Percentiles rank a stretch among this genome's conserved stretches.
Conservation (phyloP, 768 basidiomycete species). For the Calvatia gigantea region DNA sequence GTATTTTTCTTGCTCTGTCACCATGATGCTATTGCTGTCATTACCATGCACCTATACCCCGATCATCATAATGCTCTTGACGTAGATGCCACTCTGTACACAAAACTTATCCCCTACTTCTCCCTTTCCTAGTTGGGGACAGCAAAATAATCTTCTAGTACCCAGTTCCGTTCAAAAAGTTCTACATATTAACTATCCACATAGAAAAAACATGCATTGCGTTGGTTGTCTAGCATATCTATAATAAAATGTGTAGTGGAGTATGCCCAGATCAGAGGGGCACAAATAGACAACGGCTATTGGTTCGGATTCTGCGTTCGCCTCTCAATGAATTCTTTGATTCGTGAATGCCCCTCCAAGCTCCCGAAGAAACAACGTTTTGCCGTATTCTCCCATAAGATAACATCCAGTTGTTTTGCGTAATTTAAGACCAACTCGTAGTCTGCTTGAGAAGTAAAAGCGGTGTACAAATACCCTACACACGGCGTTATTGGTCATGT, state of each 20-base stretch:
- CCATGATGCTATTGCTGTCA: not conserved
- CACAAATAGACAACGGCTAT: not conserved
- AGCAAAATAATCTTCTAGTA: too few relatives aligned
- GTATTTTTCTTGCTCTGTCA: not conserved
- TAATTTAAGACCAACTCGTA: constrained; percentile 86
- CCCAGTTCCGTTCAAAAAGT: too few relatives aligned
- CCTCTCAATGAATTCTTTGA: constrained; percentile 77
- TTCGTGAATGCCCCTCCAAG: constrained; percentile 72
- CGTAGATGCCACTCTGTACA: not conserved
- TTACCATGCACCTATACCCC: constrained; percentile 3
- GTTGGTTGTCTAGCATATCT: not conserved
- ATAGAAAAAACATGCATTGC: not conserved
- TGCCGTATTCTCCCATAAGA: constrained; percentile 75
- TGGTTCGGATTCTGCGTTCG: constrained; percentile 29
- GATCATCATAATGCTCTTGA: constrained; percentile 1
- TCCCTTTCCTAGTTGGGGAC: not conserved
- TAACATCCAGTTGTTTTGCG: constrained; percentile 76
- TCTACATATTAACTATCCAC: too few relatives aligned
- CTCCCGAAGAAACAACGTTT: constrained; percentile 84
- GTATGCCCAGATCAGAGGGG: not conserved
- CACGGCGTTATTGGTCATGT: constrained; percentile 19
- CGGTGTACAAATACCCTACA: constrained; percentile 83
- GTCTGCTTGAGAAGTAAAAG: constrained; percentile 83
- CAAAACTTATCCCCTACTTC: not conserved
- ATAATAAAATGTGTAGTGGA: not conserved